Base-by-base conservation (phyloP, 139 green algal genomes). In the Volvox africanus region DNA sequence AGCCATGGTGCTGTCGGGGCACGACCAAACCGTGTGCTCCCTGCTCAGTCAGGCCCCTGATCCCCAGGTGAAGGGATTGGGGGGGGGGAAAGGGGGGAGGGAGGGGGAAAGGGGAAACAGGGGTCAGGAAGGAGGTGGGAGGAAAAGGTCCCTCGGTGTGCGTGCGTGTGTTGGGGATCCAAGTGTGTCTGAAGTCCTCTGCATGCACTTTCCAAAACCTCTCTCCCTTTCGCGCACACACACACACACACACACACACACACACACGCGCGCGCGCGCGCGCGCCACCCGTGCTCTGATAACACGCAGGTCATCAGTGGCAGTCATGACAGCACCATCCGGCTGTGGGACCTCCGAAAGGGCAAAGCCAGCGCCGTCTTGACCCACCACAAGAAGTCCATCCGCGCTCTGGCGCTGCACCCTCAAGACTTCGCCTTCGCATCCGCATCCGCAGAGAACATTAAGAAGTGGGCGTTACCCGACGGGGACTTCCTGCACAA, bases 331-430 rank as follows among this genome's bases (percentile, higher is more conserved):
- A 87, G 80, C 44, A 94, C 73, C 61, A 91, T 98, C 33, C 93
- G 94, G 36, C 35, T 97, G 80, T 98, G 95, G 95, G 96, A 98
- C 90, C 81, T 97, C 30, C 91, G 96, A 68, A 93, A 84, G 0
- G 98, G 96, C 69, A 97, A 94, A 61, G 96, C 96, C 12, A 95
- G 97, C 87, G 92, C 93, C 50, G 99, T 97, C 9, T 96, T 99
- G 35, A 99, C 98, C 12, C 97, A 99, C 94, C 98, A 99, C 95
- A 99, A 99, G 94, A 99, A 99, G 95, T 95, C 95, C 92, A 89
- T 95, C 97, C 80, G 95, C 85, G 96, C 95, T 2, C 92, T 99
- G 91, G 94, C 92, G 91, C 92, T 96, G 83, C 98, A 99, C 95
- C 97, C 97, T 13, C 33, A 62, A 5, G 97, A 99, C 93, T 96